Percentiles rank a stretch among this genome's conserved stretches.
Evolutionary conservation across 768 basidiomycete species (phyloP).

Genomic region (Gloeopeniophorella convolvens): DNA sequence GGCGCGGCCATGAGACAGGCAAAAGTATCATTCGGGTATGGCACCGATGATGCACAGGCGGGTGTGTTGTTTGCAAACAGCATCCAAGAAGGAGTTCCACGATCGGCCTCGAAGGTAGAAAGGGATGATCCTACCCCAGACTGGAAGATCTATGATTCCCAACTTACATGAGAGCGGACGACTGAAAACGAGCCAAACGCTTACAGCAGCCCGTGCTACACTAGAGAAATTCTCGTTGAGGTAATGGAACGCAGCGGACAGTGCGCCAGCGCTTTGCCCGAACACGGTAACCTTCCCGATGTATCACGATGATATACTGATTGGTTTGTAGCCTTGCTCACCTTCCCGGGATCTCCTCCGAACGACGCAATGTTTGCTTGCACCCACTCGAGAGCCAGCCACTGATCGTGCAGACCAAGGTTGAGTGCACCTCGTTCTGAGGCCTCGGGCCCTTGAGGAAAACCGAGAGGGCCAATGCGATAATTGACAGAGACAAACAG

Average conservation of each 20-base stretch:
- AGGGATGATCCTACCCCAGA: constrained; percentile 33
- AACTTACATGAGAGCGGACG: not conserved
- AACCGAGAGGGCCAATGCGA: constrained; percentile 44
- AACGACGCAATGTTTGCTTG: constrained; percentile 27
- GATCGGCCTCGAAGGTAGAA: constrained; percentile 28
- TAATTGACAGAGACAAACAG: constrained; percentile 48
- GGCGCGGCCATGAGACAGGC: constrained; percentile 26
- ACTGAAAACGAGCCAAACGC: not conserved
- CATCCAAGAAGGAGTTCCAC: constrained; percentile 32
- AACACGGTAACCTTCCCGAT: constrained; percentile 30
- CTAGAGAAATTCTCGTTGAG: constrained; percentile 25
- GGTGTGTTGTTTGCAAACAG: constrained; percentile 34
- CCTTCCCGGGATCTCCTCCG: constrained; percentile 27
- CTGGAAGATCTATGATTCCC: constrained; percentile 35
- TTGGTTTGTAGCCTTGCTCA: too few relatives aligned
- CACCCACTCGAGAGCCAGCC: constrained; percentile 27
- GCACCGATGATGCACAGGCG: constrained; percentile 26
- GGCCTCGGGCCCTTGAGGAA: constrained; percentile 39
- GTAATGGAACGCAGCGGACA: constrained; percentile 28
- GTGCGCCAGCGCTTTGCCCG: constrained; percentile 37
- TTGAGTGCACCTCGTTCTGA: constrained; percentile 33
- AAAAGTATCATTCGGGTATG: constrained; percentile 29
- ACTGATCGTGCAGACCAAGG: constrained; percentile 41
- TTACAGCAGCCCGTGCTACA: constrained; percentile 23
- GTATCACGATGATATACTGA: not conserved